Evolutionary conservation across 1,284 basidiomycete genomes (phyloP), one percentile per base, ranked within the genome.

Genomic region (Ustilago vetiveriae): DNA sequence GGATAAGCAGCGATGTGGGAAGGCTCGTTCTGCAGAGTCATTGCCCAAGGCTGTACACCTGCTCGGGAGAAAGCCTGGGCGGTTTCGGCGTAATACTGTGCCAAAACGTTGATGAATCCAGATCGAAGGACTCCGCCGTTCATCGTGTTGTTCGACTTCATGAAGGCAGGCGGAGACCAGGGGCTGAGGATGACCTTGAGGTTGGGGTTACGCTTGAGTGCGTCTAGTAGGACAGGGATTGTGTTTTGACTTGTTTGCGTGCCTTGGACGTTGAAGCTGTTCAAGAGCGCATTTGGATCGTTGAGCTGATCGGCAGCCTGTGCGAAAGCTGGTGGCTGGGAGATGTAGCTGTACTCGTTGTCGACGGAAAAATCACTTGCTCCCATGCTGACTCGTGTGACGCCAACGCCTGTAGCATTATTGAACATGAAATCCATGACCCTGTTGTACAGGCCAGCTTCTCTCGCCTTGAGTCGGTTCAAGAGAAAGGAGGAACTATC

Each of bases 21-120:
- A 3, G 75, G 75, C 49, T 78, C 75, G 42, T 78, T 78, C 33
- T 78, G 75, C 17, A 78, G 33, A 21, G 74, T 71, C 57, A 78
- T 52, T 1, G 71, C 72, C 54, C 54, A 76, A 11, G 74, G 62
- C 14, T 9, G n/a, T 0, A 78, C 55, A 2, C 74, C 71, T 4
- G 54, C 66, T 1, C 21, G 6, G 27, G 26, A 9, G 48, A 55
- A 74, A 1, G 64, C 53, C 19, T 45, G 33, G 2, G 71, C 68
- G 9, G 68, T 44, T 4, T 46, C 38, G 17, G 60, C 63, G 23
- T 72, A 72, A 55, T 77, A 77, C 26, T 64, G 54, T 16, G 75
- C 73, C 1, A 72, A 35, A 11, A 66, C 11, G 10, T 41, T 32
- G 19, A 62, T 49, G 23, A 68, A 60, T 14, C 57, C 68, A 26